Conservation (phyloP, 108 stramenopile species). For the Skeletonema grethae region DNA sequence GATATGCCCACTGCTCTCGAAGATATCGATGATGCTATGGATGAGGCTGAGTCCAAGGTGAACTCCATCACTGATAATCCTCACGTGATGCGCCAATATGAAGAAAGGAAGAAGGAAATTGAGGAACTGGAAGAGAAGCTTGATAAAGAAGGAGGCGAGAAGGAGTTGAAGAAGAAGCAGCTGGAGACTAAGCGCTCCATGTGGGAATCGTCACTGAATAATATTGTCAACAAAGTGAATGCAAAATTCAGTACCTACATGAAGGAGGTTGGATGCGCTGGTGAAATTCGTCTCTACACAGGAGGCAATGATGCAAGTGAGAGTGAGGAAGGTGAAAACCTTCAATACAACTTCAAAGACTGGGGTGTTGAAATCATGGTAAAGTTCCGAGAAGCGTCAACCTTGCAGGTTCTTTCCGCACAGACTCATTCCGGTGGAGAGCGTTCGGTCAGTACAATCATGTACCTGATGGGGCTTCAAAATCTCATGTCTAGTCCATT, state of each 20-base stretch:
- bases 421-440: slow-evolving; percentile 96
- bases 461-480: slow-evolving; percentile 98
- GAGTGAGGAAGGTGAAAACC: slow-evolving; percentile 29
- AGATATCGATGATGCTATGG: slow-evolving; percentile 52
- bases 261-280: slow-evolving; percentile 83
- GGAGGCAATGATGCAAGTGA: slow-evolving; percentile 48
- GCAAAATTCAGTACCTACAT: slow-evolving; percentile 75
- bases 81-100: slow-evolving; percentile 64
- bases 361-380: slow-evolving; percentile 93
- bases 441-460: slow-evolving; percentile 93
- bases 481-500: slow-evolving; percentile 92
- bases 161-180: slow-evolving; percentile 48
- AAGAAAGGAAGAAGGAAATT: slow-evolving; percentile 62
- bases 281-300: slow-evolving; percentile 59
- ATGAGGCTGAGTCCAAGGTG: slow-evolving; percentile 64
- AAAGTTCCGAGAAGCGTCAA: slow-evolving; percentile 77
- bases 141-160: slow-evolving; percentile 46
- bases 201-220: slow-evolving; percentile 62
- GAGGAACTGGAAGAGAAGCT: slow-evolving; percentile 56
- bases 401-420: slow-evolving; percentile 76
- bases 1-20: slow-evolving; percentile 26
- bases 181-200: slow-evolving; percentile 49
- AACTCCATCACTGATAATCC: slow-evolving; percentile 64
- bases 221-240: slow-evolving; percentile 58
- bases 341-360: slow-evolving; percentile 58